These are phyloP conservation scores for Sporobolus alterniflorus DNA, from an alignment of 202 grass and related monocot species.

Conservation along the genomic window DNA sequence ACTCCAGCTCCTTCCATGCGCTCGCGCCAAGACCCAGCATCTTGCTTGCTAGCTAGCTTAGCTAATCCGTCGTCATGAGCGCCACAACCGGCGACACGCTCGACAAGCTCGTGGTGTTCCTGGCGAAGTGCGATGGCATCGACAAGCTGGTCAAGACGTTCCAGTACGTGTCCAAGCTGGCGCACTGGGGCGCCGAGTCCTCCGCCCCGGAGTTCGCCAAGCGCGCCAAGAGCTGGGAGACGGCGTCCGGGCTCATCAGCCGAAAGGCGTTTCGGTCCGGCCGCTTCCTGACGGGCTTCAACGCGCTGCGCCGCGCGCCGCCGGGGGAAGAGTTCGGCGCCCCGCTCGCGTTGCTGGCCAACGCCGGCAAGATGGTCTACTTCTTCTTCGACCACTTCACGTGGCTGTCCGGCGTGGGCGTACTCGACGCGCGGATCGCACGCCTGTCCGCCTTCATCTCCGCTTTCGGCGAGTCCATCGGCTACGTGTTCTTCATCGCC, in stretches of 20 bases:
- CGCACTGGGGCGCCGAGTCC: constrained; percentile 67
- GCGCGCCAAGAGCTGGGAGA: constrained; percentile 96
- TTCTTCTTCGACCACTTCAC: constrained; percentile 99
- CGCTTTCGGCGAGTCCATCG: constrained; percentile 79
- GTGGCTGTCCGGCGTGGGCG: constrained; percentile 75
- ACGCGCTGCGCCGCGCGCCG: constrained; percentile 65
- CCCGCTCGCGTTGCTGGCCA: constrained; percentile 71
- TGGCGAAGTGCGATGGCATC: constrained; percentile 95
- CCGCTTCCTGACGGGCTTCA: constrained; percentile 83
- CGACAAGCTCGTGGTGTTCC: constrained; percentile 98
- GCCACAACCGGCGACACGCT: constrained; percentile 64
- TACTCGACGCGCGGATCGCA: constrained; percentile 56
- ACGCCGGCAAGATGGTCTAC: constrained; percentile 99
- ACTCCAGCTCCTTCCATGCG: neutral
- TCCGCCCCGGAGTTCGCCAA: constrained; percentile 50
- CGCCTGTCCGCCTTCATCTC: constrained; percentile 70
- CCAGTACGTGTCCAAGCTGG: constrained; percentile 98
- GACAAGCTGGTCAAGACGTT: constrained; percentile 99
- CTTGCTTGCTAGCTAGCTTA: neutral
- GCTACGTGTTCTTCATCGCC: constrained; percentile 88
- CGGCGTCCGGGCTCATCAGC: constrained; percentile 85
- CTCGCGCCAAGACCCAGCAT: neutral
- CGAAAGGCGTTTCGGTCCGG: constrained; percentile 94
- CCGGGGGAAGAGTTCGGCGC: constrained; percentile 39
- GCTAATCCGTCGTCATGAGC: constrained; percentile 32